Percentiles rank a stretch among this genome's conserved stretches.
Evolutionary conservation across 2,329 filamentous ascomycete species (phyloP).

Genomic region (Xylaria digitata): DNA sequence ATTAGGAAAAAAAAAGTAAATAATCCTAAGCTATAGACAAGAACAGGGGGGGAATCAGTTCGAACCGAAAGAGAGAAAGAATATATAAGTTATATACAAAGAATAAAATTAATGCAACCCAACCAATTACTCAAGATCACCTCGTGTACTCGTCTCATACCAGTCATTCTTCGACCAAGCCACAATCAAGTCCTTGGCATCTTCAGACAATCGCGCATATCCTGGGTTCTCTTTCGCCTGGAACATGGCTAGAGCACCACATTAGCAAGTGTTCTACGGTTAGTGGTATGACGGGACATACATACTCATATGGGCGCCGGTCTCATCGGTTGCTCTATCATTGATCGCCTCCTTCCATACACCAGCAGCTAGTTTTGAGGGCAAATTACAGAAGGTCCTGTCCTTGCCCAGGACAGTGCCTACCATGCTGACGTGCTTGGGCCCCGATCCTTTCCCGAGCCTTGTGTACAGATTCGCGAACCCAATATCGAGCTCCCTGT

Average conservation of each 20-base stretch:
- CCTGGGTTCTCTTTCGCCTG: constrained; percentile 77
- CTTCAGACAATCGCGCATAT: constrained; percentile 73
- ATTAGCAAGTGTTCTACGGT: constrained; percentile 17
- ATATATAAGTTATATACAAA: constrained; percentile 34
- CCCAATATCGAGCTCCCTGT: constrained; percentile 74
- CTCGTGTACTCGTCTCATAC: constrained; percentile 66
- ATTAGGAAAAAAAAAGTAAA: constrained; percentile 18
- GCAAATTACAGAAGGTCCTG: constrained; percentile 90
- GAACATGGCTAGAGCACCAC: constrained; percentile 71
- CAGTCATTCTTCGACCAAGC: constrained; percentile 74
- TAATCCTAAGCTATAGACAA: constrained; percentile 34
- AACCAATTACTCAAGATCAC: constrained; percentile 51
- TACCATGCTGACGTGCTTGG: constrained; percentile 64
- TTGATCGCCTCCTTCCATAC: constrained; percentile 80
- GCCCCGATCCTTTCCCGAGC: constrained; percentile 74
- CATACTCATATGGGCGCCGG: constrained; percentile 79
- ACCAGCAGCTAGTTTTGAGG: constrained; percentile 64
- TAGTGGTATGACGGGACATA: constrained; percentile 34
- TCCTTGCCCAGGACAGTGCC: constrained; percentile 73
- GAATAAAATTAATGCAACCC: constrained; percentile 24
- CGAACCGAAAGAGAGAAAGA: neutral
- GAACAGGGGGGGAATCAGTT: constrained; percentile 27
- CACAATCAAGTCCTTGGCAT: constrained; percentile 73
- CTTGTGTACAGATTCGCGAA: constrained; percentile 90
- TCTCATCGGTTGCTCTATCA: constrained; percentile 81